Conservation (phyloP, 2,329 filamentous ascomycete species). For the Hypoxylon sp. region DNA sequence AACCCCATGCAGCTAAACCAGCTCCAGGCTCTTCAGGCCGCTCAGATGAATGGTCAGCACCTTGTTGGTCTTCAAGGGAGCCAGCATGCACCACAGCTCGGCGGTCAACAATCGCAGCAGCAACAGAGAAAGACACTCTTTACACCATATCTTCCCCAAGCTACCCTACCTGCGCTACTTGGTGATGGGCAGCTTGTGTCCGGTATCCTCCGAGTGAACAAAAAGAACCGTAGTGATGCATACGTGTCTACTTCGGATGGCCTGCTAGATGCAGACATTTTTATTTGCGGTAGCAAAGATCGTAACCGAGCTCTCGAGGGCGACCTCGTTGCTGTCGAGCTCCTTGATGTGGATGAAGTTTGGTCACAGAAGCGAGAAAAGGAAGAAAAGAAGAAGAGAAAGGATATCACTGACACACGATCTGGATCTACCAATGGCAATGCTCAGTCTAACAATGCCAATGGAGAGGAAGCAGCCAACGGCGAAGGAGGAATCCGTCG, state of each 20-base stretch:
- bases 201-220: conserved; percentile 97
- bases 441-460: conserved; percentile 72
- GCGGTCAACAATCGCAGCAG: conserved; percentile 79
- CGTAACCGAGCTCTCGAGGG: conserved; percentile 97
- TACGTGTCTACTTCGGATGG: conserved; percentile 95
- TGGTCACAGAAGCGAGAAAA: conserved; percentile 99
- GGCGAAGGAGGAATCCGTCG: conserved; percentile 89
- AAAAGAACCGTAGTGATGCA: conserved; percentile 98
- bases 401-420: conserved; percentile 95
- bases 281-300: conserved; percentile 99
- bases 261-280: conserved; percentile 94
- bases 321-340: conserved; percentile 93
- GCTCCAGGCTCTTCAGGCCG: conserved; percentile 91
- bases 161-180: conserved; percentile 89
- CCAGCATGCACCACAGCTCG: conserved; percentile 79
- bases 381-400: conserved; percentile 99
- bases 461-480: conserved; percentile 72
- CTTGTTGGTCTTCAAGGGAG: conserved; percentile 77
- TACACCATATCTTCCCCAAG: conserved; percentile 96
- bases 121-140: conserved; percentile 98
- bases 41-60: conserved; percentile 83
- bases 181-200: conserved; percentile 94
- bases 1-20: conserved; percentile 91
- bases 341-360: conserved; percentile 97
- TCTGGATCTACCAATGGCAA: conserved; percentile 81